These are phyloP conservation scores for Dittrichia graveolens DNA, from an alignment of 129 eudicot genomes.

Conservation along the genomic window DNA sequence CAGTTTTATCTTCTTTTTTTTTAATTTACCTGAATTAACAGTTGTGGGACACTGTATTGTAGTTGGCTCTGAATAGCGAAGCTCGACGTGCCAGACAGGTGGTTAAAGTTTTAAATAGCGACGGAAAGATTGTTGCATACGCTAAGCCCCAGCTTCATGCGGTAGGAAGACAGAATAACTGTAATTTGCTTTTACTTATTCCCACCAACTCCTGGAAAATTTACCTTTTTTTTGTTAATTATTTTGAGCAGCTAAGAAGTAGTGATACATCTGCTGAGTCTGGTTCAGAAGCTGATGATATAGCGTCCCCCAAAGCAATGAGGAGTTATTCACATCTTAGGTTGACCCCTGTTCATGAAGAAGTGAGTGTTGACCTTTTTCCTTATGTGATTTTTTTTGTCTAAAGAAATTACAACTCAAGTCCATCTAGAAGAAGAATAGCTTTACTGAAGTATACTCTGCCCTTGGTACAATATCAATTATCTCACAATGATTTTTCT, in stretches of 20 bases:
- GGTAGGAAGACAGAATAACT: conserved; percentile 39
- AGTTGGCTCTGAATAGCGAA: conserved; percentile 89
- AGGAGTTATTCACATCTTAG: conserved; percentile 76
- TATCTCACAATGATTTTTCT: too few relatives aligned
- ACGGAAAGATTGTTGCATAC: conserved; percentile 85
- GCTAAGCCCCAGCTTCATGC: conserved; percentile 74
- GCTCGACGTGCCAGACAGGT: conserved; percentile 87
- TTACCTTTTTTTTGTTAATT: neutral
- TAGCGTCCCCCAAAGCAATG: conserved; percentile 83
- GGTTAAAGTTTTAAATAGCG: conserved; percentile 85
- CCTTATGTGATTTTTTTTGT: neutral
- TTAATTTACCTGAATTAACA: neutral
- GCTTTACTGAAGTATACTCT: too few relatives aligned
- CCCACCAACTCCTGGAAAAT: neutral
- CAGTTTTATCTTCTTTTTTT: neutral
- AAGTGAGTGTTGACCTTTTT: conserved; percentile 43
- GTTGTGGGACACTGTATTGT: conserved; percentile 31
- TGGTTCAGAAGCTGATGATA: conserved; percentile 98
- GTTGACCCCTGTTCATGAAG: conserved; percentile 95
- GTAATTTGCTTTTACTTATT: conserved; percentile 4
- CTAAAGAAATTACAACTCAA: neutral
- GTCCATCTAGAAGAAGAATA: neutral
- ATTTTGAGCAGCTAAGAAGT: conserved; percentile 59
- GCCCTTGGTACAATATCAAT: too few relatives aligned
- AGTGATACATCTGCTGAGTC: conserved; percentile 96